Evolutionary conservation across 108 stramenopile species (phyloP).

Genomic region (Cyclotella kingstonii): DNA sequence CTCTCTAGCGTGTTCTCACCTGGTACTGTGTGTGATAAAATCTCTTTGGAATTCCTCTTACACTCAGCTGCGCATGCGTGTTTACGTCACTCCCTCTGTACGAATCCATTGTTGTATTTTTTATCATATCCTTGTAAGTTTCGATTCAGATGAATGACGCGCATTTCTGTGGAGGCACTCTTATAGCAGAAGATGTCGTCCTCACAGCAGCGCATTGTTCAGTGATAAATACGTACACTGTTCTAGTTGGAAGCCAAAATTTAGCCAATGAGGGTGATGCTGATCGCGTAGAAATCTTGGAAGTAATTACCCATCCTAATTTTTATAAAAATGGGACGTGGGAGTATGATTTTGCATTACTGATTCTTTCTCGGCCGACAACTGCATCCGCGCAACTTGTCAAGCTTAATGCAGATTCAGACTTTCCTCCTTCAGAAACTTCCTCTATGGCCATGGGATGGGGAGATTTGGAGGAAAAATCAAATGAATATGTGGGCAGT

Average conservation of each 20-base stretch:
- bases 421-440: slow-evolving; percentile 1
- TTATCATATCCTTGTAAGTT: background rate
- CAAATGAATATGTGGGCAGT: background rate
- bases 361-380: slow-evolving; percentile 1
- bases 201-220: slow-evolving; percentile 3
- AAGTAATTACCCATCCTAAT: background rate
- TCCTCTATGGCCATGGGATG: background rate
- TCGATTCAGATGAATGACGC: background rate
- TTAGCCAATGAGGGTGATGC: background rate
- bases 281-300: background rate
- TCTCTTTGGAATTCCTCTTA: no score
- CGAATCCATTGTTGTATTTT: no score
- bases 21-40: no score
- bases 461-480: slow-evolving; percentile 9
- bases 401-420: background rate
- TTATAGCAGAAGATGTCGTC: slow-evolving; percentile 8
- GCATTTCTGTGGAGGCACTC: slow-evolving; percentile 3
- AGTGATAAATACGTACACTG: background rate
- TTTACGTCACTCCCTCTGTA: no score
- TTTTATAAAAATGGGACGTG: background rate
- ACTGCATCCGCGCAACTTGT: background rate
- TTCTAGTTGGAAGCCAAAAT: background rate
- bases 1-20: background rate
- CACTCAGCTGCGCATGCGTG: no score
- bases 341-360: slow-evolving; percentile 8